Evolutionary conservation across 495 filamentous ascomycete genomes (phyloP), one percentile per base, ranked within the genome.

Genomic region (Aspergillus steynii): DNA sequence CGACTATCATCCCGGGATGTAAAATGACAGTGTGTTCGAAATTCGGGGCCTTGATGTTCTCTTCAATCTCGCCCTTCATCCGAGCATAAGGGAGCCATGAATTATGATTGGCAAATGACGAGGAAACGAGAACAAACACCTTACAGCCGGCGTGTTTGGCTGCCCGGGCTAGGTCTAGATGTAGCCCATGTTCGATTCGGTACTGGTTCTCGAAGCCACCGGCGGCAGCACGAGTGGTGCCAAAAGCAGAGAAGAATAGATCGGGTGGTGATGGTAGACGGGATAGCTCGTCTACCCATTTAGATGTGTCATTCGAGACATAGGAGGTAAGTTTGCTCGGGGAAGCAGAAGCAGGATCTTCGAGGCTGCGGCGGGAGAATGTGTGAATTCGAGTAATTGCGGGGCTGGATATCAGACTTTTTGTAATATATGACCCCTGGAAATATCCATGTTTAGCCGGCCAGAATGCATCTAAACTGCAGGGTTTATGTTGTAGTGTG

Each of bases 101-200:
- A 20, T 20, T 20, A 20, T 20, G 20, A 20, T 20, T 20, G 20
- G 20, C 20, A 45, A 63, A 66, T 3, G 60, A 29, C 20, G 60
- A 65, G 7, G 80, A 82, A 27, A 84, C 77, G 50, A 77, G 78
- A 20, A 84, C 77, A 50, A 82, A 83, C 1, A 75, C 78, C 47
- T 69, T 72, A n/a, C 77, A 75, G n/a, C 81, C 82, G 2, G 77
- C 79, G 0, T 68, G 71, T 55, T 81, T 81, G 20, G 82, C 82
- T 3, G 80, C 80, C 27, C 65, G 62, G 3, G 82, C 82, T 58
- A 80, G 77, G 50, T 76, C 75, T 27, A 80, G 61, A 63, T 75
- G 77, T 47, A 80, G 67, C 61, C 83, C 80, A 60, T 79, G 66
- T 70, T 84, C 82, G 66, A 84, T 83, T 50, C 76, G 77, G 65